A percentile compares a stretch with the other conserved stretches of the same genome.
These are phyloP conservation scores for Mortierella sp. DNA, from an alignment of 371 early-diverging fungal genomes.

Conservation along the genomic window DNA sequence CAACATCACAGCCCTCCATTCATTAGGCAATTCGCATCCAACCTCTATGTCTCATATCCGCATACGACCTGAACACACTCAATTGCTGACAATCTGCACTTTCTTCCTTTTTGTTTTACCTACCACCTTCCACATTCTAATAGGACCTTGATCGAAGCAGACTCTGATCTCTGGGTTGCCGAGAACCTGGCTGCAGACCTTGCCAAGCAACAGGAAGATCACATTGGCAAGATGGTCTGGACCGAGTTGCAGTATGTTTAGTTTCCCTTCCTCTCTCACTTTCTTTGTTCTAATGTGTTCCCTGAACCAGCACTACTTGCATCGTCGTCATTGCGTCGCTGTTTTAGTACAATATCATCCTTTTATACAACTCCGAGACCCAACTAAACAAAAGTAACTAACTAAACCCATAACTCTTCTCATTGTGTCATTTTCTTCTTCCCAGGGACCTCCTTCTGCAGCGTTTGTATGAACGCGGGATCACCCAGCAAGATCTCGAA, in stretches of 20 bases:
- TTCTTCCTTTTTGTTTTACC: neutral
- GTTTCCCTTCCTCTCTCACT: neutral
- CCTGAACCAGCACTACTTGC: neutral
- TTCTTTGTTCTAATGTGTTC: neutral
- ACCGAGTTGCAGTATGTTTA: conserved; percentile 77
- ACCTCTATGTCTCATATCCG: neutral
- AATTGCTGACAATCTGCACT: neutral
- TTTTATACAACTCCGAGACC: neutral
- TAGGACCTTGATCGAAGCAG: conserved; percentile 82
- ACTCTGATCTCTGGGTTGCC: conserved; percentile 78
- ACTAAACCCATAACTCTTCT: neutral
- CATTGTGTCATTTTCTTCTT: neutral
- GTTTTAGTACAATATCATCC: neutral
- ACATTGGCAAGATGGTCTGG: conserved; percentile 68
- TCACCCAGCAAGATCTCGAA: conserved; percentile 65
- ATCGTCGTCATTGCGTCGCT: neutral
- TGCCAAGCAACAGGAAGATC: conserved; percentile 47
- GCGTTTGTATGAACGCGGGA: conserved; percentile 69
- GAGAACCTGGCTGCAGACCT: conserved; percentile 61
- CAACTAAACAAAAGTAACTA: neutral
- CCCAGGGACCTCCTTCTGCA: conserved; percentile 65
- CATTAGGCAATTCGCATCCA: neutral
- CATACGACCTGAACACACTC: neutral
- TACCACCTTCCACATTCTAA: conserved; percentile 64
- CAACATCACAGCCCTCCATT: neutral